Evolutionary conservation across 148 eudicot genomes (phyloP).

Genomic region (Fagopyrum esculentum): DNA sequence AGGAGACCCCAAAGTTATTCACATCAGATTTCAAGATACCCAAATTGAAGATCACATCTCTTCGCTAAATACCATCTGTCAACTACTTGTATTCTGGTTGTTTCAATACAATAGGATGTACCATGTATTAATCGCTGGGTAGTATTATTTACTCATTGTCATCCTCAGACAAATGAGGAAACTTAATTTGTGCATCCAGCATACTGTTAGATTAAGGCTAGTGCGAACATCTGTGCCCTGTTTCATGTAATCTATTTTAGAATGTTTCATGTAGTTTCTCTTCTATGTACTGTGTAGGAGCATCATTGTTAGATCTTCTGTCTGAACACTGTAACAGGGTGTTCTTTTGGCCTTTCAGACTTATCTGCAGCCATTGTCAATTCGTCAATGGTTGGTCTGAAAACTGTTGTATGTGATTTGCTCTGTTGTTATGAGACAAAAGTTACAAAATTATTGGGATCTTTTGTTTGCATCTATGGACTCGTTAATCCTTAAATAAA

Average conservation of each 20-base stretch:
- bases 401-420: background rate
- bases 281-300: background rate
- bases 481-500: background rate
- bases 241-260: background rate
- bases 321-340: background rate
- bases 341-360: background rate
- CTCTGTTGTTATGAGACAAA: background rate
- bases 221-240: background rate
- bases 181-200: background rate
- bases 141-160: background rate
- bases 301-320: background rate
- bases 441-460: background rate
- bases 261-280: background rate
- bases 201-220: background rate
- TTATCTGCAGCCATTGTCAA: background rate
- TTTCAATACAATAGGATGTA: background rate
- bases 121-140: background rate
- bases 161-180: background rate
- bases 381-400: background rate
- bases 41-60: slow-evolving; percentile 14
- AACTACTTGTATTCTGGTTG: background rate
- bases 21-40: slow-evolving; percentile 16
- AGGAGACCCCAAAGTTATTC: slow-evolving; percentile 12
- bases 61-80: background rate
- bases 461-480: background rate